Evolutionary conservation across 177 flowering plant genomes (phyloP).

Genomic region (Telopea speciosissima): DNA sequence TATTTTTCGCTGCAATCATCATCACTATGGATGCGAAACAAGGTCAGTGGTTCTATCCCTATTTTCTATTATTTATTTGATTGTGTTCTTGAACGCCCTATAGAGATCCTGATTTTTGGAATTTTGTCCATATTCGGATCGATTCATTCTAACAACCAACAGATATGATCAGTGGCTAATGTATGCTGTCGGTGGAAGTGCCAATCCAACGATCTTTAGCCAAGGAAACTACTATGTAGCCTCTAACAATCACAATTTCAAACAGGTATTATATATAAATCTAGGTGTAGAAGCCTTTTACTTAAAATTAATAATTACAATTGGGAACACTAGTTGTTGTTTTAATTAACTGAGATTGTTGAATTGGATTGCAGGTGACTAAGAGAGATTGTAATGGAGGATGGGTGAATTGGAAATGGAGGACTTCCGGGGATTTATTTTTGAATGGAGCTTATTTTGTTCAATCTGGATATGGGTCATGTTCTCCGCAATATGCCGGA

Average conservation of each 20-base stretch:
- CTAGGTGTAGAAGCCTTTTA: background rate
- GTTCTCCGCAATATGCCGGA: constrained; percentile 32
- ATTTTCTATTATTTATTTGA: too few species aligned
- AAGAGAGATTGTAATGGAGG: constrained; percentile 38
- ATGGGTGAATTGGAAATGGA: constrained; percentile 72
- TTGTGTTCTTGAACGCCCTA: too few species aligned
- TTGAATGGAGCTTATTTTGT: constrained; percentile 68
- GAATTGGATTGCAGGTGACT: constrained; percentile 36
- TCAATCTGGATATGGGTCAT: constrained; percentile 56
- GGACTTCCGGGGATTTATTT: constrained; percentile 47
- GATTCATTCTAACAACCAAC: too few species aligned
- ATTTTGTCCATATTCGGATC: too few species aligned
- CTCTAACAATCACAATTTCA: constrained; percentile 17
- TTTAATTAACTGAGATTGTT: background rate
- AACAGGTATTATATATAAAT: too few species aligned
- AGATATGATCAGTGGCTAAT: constrained; percentile 51
- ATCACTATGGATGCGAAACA: too few species aligned
- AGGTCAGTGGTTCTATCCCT: too few species aligned
- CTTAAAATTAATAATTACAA: too few species aligned
- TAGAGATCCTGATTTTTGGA: too few species aligned
- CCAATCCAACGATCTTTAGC: constrained; percentile 61
- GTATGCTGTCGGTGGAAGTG: constrained; percentile 75
- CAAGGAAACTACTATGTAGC: constrained; percentile 61
- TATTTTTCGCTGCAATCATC: too few species aligned
- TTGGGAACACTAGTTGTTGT: too few species aligned